phyloP scores from a whole-genome alignment of 176 grass and related monocot species.

The Triticum turgidum region DNA sequence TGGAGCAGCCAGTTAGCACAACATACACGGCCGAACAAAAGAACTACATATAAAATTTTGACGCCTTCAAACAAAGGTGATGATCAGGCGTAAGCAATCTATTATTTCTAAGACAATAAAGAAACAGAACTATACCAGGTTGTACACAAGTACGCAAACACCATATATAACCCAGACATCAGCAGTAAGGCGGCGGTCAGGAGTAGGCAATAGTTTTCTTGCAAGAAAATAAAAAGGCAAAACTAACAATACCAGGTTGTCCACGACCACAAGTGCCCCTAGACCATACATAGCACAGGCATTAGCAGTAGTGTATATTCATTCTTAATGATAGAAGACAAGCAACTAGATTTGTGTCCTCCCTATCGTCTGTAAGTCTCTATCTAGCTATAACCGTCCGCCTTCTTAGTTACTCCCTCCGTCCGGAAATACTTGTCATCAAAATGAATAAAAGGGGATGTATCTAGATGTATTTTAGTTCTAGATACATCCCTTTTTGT shows the following conservation, averaged over 20 bases:
- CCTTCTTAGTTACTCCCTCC: neutral
- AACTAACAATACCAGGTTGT: neutral
- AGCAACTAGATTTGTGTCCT: neutral
- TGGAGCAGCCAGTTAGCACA: neutral
- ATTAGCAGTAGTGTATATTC: neutral
- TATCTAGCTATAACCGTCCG: neutral
- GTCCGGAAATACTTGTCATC: too few species aligned
- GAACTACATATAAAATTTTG: neutral
- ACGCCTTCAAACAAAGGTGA: neutral
- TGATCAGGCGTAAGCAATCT: neutral
- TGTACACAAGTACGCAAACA: neutral
- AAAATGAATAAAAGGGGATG: too few species aligned
- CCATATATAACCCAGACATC: neutral
- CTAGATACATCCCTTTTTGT: too few species aligned
- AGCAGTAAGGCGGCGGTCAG: neutral
- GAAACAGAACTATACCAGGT: neutral
- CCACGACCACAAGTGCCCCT: neutral
- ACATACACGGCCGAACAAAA: neutral
- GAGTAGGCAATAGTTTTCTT: too few species aligned
- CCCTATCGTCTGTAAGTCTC: neutral
- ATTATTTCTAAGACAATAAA: neutral
- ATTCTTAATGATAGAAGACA: neutral
- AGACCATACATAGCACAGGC: neutral
- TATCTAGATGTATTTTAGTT: too few species aligned
- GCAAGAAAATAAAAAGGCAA: too few species aligned